Base-by-base conservation (phyloP, 148 eudicot species). In the Salicornia ramosissima region DNA sequence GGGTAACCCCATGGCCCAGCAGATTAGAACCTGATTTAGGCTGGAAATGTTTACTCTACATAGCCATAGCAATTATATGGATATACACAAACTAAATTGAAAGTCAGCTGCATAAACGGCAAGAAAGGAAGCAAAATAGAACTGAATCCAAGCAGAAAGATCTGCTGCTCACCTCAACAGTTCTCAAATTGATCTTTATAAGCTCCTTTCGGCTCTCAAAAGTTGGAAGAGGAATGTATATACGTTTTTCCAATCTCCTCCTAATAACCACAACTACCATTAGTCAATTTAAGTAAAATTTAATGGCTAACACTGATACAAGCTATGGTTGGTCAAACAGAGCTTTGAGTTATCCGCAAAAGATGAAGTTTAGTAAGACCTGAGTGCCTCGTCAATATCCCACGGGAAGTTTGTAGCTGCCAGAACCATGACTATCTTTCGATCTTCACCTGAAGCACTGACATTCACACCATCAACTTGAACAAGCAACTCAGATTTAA, bases 381-480 rank as follows among this genome's bases (percentile, higher is more conserved):
- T 90, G 78, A 94, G 81, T 45, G 98, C 98, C 85, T 94, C 98
- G 61, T 94, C 98, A 68, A 94, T 94, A 78, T 94, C 98, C 98
- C 98, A 93, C 1, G 97, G 98, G 74, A 94, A 94, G 80, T 94
- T 94, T 50, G 99, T 94, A 73, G 99, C 99, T 45, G 99, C 99
- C 82, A 94, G 74, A 77, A 94, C 99, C 99, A 94, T 94, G 76
- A 94, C 99, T 72, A 94, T 80, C 82, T 94, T 94, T 63, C 99
- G 99, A 67, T 94, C 99, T 87, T 94, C 99, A 73, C 86, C 86
- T 39, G 96, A 83, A 72, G 82, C 58, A 70, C 90, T 83, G 70
- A 80, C 84, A 79, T 78, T 94, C 29, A 89, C 99, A 68, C 99
- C 98, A 81, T 94, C 99, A 55, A 94, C 96, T 83, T 94, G 99